phyloP scores from a whole-genome alignment of 768 basidiomycete species.

The Leccinum boreale region DNA sequence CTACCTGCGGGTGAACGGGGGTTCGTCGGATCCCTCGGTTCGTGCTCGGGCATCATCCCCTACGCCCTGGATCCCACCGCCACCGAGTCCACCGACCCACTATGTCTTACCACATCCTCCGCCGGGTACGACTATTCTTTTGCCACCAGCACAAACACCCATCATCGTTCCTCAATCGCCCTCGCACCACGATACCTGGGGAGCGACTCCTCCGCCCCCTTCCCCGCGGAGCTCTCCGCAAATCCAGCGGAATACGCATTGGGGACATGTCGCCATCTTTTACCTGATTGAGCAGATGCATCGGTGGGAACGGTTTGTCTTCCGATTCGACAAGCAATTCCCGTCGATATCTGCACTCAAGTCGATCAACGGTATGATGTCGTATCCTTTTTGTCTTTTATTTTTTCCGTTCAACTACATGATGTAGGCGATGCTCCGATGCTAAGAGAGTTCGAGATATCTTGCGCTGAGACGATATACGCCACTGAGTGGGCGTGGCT shows the following conservation, averaged over 20 bases:
- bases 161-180: conserved; percentile 48
- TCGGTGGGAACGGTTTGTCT: conserved; percentile 79
- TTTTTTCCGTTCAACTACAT: conserved; percentile 1
- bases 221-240: conserved; percentile 28
- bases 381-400: not conserved
- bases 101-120: conserved; percentile 37
- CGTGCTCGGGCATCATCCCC: conserved; percentile 30
- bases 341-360: conserved; percentile 70
- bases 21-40: conserved; percentile 20
- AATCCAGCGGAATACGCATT: conserved; percentile 54
- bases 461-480: conserved; percentile 61
- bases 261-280: conserved; percentile 79
- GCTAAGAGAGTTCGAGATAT: conserved; percentile 74
- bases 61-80: conserved; percentile 31
- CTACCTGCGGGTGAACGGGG: conserved; percentile 53
- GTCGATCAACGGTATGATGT: conserved; percentile 59
- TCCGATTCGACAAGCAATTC: conserved; percentile 76
- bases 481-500: conserved; percentile 72
- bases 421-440: conserved; percentile 65
- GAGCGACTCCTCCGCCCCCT: conserved; percentile 29
- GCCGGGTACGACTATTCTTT: conserved; percentile 26
- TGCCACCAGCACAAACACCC: conserved; percentile 39
- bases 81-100: conserved; percentile 32
- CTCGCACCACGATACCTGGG: conserved; percentile 39
- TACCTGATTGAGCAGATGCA: conserved; percentile 80